These are phyloP conservation scores for Ustilago xerochloae DNA, from an alignment of 1,284 basidiomycete species.

Conservation along the genomic window DNA sequence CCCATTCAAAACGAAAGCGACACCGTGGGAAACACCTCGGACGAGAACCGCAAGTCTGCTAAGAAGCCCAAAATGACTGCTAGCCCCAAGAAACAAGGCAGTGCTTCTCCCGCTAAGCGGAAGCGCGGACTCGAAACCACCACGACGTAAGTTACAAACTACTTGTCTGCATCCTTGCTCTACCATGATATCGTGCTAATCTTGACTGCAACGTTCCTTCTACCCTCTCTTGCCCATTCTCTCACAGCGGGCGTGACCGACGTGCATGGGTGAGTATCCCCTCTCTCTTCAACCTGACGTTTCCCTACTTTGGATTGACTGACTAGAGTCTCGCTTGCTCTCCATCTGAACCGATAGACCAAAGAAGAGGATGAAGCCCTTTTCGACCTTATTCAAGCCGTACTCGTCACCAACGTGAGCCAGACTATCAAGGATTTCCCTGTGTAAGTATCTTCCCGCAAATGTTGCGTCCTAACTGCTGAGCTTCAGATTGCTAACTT, in stretches of 20 bases:
- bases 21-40: not conserved
- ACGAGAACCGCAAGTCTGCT: not conserved
- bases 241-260: no score
- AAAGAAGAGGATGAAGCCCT: conserved; percentile 20
- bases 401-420: not conserved
- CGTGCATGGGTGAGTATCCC: no score
- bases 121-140: not conserved
- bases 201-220: no score
- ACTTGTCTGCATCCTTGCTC: not conserved
- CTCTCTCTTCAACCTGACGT: no score
- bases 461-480: not conserved
- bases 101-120: not conserved
- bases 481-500: no score
- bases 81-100: not conserved
- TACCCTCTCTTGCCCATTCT: no score
- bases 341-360: conserved; percentile 3
- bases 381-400: not conserved
- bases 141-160: not conserved
- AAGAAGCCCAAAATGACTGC: not conserved
- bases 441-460: not conserved
- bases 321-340: not conserved
- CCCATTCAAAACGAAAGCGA: not conserved
- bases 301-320: not conserved
- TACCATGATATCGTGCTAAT: not conserved
- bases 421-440: conserved; percentile 16